These are phyloP conservation scores for Amniculicola lignicola DNA, from an alignment of 495 filamentous ascomycete species.

Conservation along the genomic window DNA sequence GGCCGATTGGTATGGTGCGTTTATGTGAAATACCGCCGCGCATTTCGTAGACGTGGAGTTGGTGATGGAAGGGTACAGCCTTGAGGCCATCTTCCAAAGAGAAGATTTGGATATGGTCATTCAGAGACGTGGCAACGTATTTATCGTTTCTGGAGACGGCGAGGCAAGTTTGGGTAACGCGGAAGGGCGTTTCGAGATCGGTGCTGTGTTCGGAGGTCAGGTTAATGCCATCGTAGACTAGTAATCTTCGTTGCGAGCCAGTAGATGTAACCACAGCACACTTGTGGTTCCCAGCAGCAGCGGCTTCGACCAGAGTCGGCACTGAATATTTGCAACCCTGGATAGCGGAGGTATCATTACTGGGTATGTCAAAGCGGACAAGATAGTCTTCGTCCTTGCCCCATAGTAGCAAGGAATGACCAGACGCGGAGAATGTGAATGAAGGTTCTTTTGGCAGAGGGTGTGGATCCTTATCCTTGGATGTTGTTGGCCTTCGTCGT, in stretches of 20 bases:
- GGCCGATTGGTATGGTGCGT: slow-evolving; percentile 18
- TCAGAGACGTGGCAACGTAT: slow-evolving; percentile 21
- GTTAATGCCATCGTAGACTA: slow-evolving; percentile 23
- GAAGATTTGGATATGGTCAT: slow-evolving; percentile 28
- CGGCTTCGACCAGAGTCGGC: slow-evolving; percentile 21
- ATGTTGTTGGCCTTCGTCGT: slow-evolving; percentile 10
- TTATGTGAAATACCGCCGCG: slow-evolving; percentile 21
- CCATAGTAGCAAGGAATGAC: slow-evolving; percentile 28
- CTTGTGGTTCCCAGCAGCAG: slow-evolving; percentile 28
- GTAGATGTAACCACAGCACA: slow-evolving; percentile 21
- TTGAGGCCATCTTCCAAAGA: slow-evolving; percentile 17
- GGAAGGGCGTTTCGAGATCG: slow-evolving; percentile 14
- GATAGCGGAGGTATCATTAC: slow-evolving; percentile 27
- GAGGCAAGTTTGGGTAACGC: slow-evolving; percentile 13
- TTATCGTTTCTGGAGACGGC: slow-evolving; percentile 30
- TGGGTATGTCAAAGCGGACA: slow-evolving; percentile 30
- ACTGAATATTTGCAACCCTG: slow-evolving; percentile 32
- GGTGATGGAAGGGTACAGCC: slow-evolving; percentile 28
- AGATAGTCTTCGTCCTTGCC: slow-evolving; percentile 19
- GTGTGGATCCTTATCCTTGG: slow-evolving; percentile 15
- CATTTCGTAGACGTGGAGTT: slow-evolving; percentile 28
- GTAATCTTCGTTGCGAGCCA: slow-evolving; percentile 5
- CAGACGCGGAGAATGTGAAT: slow-evolving; percentile 28
- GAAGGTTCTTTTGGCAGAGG: slow-evolving; percentile 24
- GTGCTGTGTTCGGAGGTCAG: slow-evolving; percentile 13